Percentiles rank a stretch among this genome's conserved stretches.
Evolutionary conservation across 768 basidiomycete genomes (phyloP).

Genomic region (Coprinellus micaceus): DNA sequence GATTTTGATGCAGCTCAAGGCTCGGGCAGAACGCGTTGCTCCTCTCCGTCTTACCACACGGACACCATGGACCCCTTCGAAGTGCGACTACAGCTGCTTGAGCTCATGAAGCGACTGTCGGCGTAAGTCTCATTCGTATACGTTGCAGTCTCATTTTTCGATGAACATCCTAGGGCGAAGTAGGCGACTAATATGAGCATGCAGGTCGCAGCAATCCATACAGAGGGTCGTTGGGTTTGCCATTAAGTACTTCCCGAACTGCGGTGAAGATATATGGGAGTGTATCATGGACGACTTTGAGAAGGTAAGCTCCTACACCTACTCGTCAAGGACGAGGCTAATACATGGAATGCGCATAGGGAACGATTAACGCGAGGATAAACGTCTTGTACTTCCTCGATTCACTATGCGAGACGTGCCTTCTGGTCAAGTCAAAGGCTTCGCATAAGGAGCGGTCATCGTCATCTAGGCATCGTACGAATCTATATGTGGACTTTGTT

Average conservation of each 20-base stretch:
- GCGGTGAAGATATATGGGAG: conserved; percentile 93
- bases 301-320: conserved; percentile 48
- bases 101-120: conserved; percentile 30
- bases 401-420: conserved; percentile 75
- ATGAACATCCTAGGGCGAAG: conserved; percentile 14
- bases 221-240: conserved; percentile 85
- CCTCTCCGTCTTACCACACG: not conserved
- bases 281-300: conserved; percentile 88
- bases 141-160: not conserved
- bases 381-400: conserved; percentile 92
- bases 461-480: conserved; percentile 16
- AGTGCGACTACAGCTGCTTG: conserved; percentile 38
- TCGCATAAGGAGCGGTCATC: conserved; percentile 41
- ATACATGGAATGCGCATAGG: conserved; percentile 38
- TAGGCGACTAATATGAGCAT: conserved; percentile 15
- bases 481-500: conserved; percentile 74
- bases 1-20: not conserved
- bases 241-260: conserved; percentile 77
- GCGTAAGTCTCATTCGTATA: conserved; percentile 27
- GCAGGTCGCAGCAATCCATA: conserved; percentile 81
- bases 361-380: conserved; percentile 86
- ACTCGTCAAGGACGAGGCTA: not conserved
- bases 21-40: not conserved
- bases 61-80: conserved; percentile 35
- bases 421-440: conserved; percentile 53